Evolutionary conservation across 1,284 basidiomycete genomes (phyloP).

Genomic region (Ceratobasidium sp.): DNA sequence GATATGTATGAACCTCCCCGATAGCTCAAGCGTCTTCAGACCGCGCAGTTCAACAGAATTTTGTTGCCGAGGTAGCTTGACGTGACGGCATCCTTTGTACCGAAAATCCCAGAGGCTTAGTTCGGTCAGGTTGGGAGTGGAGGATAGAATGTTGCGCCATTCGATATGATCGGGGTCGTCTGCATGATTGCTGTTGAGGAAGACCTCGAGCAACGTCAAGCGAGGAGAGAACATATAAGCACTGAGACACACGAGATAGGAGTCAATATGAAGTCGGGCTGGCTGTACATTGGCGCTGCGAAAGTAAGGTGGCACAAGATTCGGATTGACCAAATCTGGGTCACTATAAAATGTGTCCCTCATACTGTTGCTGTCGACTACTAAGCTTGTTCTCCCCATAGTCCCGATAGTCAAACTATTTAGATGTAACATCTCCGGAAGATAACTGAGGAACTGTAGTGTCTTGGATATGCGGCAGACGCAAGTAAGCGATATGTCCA

Average conservation of each 20-base stretch:
- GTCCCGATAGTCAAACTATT: not conserved
- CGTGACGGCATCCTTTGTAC: not conserved
- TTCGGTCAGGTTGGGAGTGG: not conserved
- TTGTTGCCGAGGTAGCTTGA: too few relatives aligned
- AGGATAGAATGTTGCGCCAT: conserved; percentile 1
- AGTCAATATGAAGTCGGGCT: not conserved
- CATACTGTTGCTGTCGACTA: too few relatives aligned
- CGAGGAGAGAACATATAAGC: conserved; percentile 1
- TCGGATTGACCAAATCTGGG: not conserved
- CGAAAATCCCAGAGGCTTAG: not conserved
- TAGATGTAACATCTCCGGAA: not conserved
- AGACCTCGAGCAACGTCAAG: not conserved
- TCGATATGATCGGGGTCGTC: not conserved
- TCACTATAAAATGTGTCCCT: not conserved
- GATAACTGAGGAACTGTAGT: not conserved
- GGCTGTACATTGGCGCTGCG: not conserved
- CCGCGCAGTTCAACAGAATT: not conserved
- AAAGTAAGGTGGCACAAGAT: not conserved
- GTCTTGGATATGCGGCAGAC: not conserved
- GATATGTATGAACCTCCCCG: not conserved
- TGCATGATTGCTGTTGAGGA: not conserved
- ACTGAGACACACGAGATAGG: not conserved
- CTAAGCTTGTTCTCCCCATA: not conserved
- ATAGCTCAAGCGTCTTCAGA: not conserved
- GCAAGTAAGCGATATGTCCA: not conserved